A percentile compares a stretch with the other conserved stretches of the same genome.
Evolutionary conservation across 352 stramenopile genomes (phyloP).

Genomic region (Blastocystis sp.): DNA sequence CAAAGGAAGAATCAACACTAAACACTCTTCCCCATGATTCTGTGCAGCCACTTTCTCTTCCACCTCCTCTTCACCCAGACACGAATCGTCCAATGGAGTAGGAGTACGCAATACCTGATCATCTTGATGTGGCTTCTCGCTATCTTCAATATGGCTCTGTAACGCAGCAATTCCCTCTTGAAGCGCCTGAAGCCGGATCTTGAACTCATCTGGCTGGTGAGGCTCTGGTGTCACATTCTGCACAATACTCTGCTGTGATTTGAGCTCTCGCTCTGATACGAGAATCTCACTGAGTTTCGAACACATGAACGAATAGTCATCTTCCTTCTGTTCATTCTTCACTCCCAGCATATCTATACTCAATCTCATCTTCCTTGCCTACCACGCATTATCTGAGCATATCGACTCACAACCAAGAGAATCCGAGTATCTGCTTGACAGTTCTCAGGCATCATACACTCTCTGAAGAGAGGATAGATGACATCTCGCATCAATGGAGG

Average conservation of each 20-base stretch:
- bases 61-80: background rate
- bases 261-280: background rate
- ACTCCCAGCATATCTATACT: conserved; percentile 52
- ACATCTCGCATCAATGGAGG: conserved; percentile 32
- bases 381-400: conserved; percentile 36
- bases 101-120: background rate
- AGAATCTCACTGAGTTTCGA: background rate
- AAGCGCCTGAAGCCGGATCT: background rate
- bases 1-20: conserved; percentile 58
- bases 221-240: background rate
- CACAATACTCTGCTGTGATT: background rate
- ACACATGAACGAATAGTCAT: background rate
- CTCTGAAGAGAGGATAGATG: conserved; percentile 60
- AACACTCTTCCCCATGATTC: conserved; percentile 24
- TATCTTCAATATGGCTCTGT: conserved; percentile 44
- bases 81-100: conserved; percentile 8
- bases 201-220: background rate
- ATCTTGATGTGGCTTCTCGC: background rate
- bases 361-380: background rate
- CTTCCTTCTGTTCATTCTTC: conserved; percentile 9
- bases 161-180: conserved; percentile 55
- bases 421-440: conserved; percentile 51
- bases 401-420: background rate
- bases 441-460: conserved; percentile 52
- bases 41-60: background rate